A percentile compares a stretch with the other conserved stretches of the same genome.
These are phyloP conservation scores for Chlamydomonas sp. DNA, from an alignment of 139 green algal genomes.

Conservation along the genomic window DNA sequence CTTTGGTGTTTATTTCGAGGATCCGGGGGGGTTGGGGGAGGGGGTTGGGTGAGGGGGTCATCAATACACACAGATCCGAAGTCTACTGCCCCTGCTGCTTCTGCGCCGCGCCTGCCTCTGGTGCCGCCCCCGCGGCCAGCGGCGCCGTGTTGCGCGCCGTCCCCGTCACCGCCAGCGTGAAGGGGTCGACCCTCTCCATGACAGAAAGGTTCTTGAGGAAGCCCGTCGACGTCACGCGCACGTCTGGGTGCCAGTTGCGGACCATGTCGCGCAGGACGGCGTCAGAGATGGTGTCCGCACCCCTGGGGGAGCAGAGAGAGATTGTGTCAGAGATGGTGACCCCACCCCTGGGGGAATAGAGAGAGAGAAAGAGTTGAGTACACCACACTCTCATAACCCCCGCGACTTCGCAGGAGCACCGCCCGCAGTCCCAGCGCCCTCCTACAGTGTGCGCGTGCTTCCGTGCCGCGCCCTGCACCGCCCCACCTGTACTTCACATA, in stretches of 20 bases:
- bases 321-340: no score
- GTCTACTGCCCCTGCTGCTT: no score
- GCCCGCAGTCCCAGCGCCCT: neutral
- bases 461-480: neutral
- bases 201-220: constrained; percentile 47
- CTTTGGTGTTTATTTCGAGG: no score
- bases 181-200: constrained; percentile 4
- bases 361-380: neutral
- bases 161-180: constrained; percentile 2
- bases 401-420: neutral
- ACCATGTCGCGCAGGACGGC: constrained; percentile 49
- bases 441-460: neutral
- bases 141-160: no score
- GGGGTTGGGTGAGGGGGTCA: no score
- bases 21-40: no score
- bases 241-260: constrained; percentile 51
- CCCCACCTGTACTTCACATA: constrained; percentile 28
- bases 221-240: constrained; percentile 39
- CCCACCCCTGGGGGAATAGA: no score
- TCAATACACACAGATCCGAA: no score
- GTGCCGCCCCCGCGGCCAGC: no score
- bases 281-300: constrained; percentile 37
- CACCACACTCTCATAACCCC: neutral
- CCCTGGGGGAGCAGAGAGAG: no score
- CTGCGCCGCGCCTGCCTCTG: no score